These are phyloP conservation scores for Radiomyces spectabilis DNA, from an alignment of 192 early-diverging fungal species.

Conservation along the genomic window DNA sequence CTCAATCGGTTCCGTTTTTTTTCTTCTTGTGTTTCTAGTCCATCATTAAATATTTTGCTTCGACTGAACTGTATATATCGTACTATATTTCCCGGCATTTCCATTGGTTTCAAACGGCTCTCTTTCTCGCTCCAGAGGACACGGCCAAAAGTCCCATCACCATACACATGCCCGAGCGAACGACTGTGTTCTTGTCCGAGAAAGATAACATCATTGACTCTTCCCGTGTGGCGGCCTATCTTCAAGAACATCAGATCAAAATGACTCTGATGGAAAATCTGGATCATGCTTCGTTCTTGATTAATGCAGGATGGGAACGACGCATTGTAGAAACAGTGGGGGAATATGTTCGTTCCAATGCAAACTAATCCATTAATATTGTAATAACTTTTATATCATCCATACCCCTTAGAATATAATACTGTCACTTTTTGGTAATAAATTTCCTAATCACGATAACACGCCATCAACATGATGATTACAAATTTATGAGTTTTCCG, in stretches of 20 bases:
- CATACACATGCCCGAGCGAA: slow-evolving; percentile 13
- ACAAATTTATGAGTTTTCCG: too few relatives aligned
- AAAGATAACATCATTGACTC: slow-evolving; percentile 40
- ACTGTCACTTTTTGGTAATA: too few relatives aligned
- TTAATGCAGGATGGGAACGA: slow-evolving; percentile 24
- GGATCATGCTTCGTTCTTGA: slow-evolving; percentile 39
- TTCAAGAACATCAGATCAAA: slow-evolving; percentile 26
- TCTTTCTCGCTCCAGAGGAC: slow-evolving; percentile 22
- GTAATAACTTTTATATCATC: too few relatives aligned
- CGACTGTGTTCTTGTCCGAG: slow-evolving; percentile 36
- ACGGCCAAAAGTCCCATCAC: neutral
- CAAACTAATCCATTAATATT: too few relatives aligned
- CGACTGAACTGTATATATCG: slow-evolving; percentile 54
- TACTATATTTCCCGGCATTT: slow-evolving; percentile 49
- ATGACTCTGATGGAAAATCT: slow-evolving; percentile 32
- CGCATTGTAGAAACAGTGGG: slow-evolving; percentile 10
- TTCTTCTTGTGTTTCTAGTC: slow-evolving; percentile 15
- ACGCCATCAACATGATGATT: too few relatives aligned
- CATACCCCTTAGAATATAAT: too few relatives aligned
- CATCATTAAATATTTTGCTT: slow-evolving; percentile 54
- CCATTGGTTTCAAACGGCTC: slow-evolving; percentile 36
- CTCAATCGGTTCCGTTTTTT: too few relatives aligned
- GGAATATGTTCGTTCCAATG: too few relatives aligned
- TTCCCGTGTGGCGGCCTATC: slow-evolving; percentile 24
- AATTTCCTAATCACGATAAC: too few relatives aligned